Conservation (phyloP, 208 protist genomes). For the Trypanosoma platydactyli region DNA sequence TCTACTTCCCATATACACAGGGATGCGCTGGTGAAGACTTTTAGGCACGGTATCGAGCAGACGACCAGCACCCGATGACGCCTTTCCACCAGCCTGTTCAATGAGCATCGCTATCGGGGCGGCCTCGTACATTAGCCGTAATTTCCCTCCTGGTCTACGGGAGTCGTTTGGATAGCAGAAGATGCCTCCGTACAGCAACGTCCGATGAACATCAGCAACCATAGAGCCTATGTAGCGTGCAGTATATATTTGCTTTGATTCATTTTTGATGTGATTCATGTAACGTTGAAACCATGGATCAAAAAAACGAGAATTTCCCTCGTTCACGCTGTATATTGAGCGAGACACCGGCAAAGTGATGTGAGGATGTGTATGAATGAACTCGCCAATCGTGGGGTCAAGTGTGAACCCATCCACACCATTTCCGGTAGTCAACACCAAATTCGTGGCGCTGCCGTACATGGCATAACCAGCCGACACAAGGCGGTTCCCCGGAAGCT, state of each 20-base stretch:
- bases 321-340: constrained; percentile 98
- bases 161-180: constrained; percentile 97
- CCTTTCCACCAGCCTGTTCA: constrained; percentile 92
- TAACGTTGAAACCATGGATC: constrained; percentile 79
- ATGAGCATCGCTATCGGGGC: constrained; percentile 92
- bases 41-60: constrained; percentile 86
- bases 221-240: constrained; percentile 93
- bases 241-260: constrained; percentile 63
- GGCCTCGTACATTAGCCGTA: constrained; percentile 97
- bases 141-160: constrained; percentile 94
- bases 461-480: constrained; percentile 94
- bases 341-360: constrained; percentile 89
- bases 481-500: constrained; percentile 67
- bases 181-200: constrained; percentile 97
- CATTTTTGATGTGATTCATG: constrained; percentile 67
- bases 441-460: constrained; percentile 94
- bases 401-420: constrained; percentile 95
- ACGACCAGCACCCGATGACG: constrained; percentile 62
- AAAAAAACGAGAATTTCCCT: constrained; percentile 89
- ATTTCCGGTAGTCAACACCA: constrained; percentile 91
- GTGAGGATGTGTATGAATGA: constrained; percentile 95
- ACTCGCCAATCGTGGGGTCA: constrained; percentile 96
- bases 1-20: constrained; percentile 90
- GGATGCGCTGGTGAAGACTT: constrained; percentile 90
- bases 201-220: constrained; percentile 98